These are phyloP conservation scores for Diaporthe ampelina DNA, from an alignment of 2,329 filamentous ascomycete species.

Conservation along the genomic window DNA sequence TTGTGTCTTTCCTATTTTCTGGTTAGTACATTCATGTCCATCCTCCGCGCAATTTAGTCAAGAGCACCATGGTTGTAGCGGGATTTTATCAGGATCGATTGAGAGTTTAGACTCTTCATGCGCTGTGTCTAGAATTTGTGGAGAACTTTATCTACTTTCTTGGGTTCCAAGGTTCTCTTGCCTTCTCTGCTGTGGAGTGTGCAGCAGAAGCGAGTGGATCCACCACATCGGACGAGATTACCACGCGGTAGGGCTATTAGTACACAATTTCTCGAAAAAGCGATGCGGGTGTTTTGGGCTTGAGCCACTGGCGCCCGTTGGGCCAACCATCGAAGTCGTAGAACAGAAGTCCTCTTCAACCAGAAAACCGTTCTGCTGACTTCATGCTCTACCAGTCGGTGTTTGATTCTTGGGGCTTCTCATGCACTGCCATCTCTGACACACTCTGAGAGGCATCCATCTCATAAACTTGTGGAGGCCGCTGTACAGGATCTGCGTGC, in stretches of 20 bases:
- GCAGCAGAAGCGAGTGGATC: too few relatives aligned
- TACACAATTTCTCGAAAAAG: not conserved
- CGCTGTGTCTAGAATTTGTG: too few relatives aligned
- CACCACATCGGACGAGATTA: too few relatives aligned
- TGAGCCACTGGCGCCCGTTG: not conserved
- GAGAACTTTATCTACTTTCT: not conserved
- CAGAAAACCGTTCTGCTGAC: not conserved
- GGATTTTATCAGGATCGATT: too few relatives aligned
- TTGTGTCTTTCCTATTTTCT: too few relatives aligned
- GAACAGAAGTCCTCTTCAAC: not conserved
- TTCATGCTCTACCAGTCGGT: not conserved
- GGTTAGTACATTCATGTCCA: too few relatives aligned
- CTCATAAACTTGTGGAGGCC: not conserved
- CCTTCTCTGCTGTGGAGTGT: not conserved
- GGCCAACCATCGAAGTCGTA: not conserved
- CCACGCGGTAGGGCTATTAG: too few relatives aligned
- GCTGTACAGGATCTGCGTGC: slow-evolving; percentile 1
- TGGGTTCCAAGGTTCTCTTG: too few relatives aligned
- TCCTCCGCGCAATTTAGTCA: too few relatives aligned
- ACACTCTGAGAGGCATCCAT: slow-evolving; percentile 5
- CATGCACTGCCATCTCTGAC: slow-evolving; percentile 1
- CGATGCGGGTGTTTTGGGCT: not conserved
- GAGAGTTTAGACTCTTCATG: too few relatives aligned
- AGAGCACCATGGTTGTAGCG: too few relatives aligned
- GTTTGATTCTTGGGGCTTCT: slow-evolving; percentile 1